Evolutionary conservation across 2,329 filamentous ascomycete genomes (phyloP), one percentile per base, ranked within the genome.

Genomic region (Cryphonectria radicalis): DNA sequence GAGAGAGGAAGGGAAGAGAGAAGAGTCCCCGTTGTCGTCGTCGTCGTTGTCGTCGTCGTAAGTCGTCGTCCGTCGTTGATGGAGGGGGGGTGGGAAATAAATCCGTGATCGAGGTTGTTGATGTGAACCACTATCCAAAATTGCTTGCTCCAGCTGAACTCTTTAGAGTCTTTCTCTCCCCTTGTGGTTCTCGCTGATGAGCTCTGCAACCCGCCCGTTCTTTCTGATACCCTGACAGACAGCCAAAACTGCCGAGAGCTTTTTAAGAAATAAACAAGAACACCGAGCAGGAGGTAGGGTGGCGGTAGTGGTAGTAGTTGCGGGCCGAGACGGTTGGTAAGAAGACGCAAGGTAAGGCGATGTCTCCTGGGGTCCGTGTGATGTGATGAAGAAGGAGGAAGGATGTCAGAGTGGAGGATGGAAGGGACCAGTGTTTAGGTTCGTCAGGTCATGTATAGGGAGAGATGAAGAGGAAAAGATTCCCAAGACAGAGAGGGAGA

Each of bases 401-500:
- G 40, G 53, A 71, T 71, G 69, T 64, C 59, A 62, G 28, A 42
- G 43, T 43, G 66, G 63, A 65, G 37, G 65, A 32, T 32, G 32
- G 32, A 32, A 63, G 57, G 57, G 7, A 11, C 59, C 7, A 62
- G n/a, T 37, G 59, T 62, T 13, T 37, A n/a, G 32, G 62, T n/a
- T 25, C 37, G 40, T 64, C n/a, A 19, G 28, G 62, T 64, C 62
- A 25, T 42, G 42, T 35, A 32, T 69, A 62, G 25, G 40, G 37
- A 63, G 37, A 40, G 37, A 40, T 10, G 37, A 40, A 50, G 22
- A n/a, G 4, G 19, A 43, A n/a, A n/a, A 50, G 6, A n/a, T 22
- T 8, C 19, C 22, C 25, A 28, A 28, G 63, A 50, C 43, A n/a
- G n/a, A 28, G 43, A 35, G 43, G 25, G 42, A 69, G 63, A 63